Conservation (phyloP, 1,284 basidiomycete species). For the Mycosarcoma mackinlayi region DNA sequence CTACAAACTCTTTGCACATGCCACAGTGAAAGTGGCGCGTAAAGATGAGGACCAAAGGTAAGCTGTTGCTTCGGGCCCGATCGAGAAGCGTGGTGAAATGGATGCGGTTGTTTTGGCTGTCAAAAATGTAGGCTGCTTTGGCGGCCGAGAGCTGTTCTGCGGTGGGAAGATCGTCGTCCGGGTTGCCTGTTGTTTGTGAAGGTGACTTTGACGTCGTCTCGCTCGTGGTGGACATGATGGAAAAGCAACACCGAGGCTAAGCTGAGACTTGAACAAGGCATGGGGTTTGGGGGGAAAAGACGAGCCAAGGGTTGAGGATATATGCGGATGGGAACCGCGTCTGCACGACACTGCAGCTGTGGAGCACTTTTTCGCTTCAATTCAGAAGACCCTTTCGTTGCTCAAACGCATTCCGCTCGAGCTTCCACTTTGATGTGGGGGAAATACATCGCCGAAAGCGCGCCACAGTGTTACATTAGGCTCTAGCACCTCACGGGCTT, state of each 20-base stretch:
- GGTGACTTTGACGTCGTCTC: background rate
- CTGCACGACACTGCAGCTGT: background rate
- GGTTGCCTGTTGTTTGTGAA: background rate
- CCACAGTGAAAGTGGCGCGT: slow-evolving; percentile 54
- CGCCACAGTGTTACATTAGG: too few relatives aligned
- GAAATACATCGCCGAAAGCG: too few relatives aligned
- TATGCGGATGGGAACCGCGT: slow-evolving; percentile 25
- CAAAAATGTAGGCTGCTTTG: slow-evolving; percentile 20
- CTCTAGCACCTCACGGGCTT: too few relatives aligned
- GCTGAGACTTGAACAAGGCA: background rate
- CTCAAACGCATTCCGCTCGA: too few relatives aligned
- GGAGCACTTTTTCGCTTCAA: background rate
- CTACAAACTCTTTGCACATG: slow-evolving; percentile 46
- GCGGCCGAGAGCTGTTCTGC: slow-evolving; percentile 26
- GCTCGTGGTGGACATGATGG: slow-evolving; percentile 20
- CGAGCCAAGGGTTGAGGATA: background rate
- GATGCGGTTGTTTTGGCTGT: slow-evolving; percentile 11
- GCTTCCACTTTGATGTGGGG: too few relatives aligned
- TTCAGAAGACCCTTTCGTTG: background rate
- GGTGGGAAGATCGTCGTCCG: slow-evolving; percentile 32
- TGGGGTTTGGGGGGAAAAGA: background rate
- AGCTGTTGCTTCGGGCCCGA: slow-evolving; percentile 2
- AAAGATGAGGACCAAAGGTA: slow-evolving; percentile 33
- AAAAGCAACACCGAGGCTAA: background rate
- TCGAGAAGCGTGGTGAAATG: slow-evolving; percentile 20